Base-by-base conservation (phyloP, 106 monocot species). In the Hemerocallis citrina region DNA sequence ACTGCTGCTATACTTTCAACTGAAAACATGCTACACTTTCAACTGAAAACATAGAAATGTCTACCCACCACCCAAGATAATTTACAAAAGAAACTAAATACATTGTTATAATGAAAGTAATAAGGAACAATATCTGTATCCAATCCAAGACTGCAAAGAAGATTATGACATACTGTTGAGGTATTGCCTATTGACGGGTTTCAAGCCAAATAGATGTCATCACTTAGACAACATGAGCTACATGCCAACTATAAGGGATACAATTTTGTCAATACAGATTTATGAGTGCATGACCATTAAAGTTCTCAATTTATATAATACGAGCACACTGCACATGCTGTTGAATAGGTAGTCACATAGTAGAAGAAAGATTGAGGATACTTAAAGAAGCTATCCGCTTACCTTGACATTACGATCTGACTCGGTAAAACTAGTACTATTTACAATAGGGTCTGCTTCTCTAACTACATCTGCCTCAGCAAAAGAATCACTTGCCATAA, bases 331-430 rank as follows among this genome's bases (percentile, higher is more conserved):
- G 17, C 21, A 6, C 14, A 6, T 50, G 50, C 21, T 9, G 6
- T 11, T 6, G 28, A 37, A 23, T 3, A n/a, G 22, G 30, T 66
- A 42, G 7, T 6, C 27, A n/a, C 13, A 15, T 54, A 11, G 5
- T 7, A 25, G 17, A 34, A 7, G 34, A 11, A 45, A 41, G 8
- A 56, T 34, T 34, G 6, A 54, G 20, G 28, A 43, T 30, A 21
- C 9, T 6, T 21, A 61, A 48, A 37, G 48, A 12, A 15, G 22
- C 34, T 27, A 39, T 65, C 58, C 37, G 31, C 35, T n/a, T 37
- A 89, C 84, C 89, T 89, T 84, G 17, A 71, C 67, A 10, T 62
- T 62, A 43, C 57, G 68, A 36, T 68, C 72, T 35, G 63, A 43
- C 54, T 52, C 67, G 44, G 14, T 51, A 31, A 10, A 31, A 19